Evolutionary conservation across 805 yeast genomes (phyloP).

Genomic region (Lachancea lanzarotensis): DNA sequence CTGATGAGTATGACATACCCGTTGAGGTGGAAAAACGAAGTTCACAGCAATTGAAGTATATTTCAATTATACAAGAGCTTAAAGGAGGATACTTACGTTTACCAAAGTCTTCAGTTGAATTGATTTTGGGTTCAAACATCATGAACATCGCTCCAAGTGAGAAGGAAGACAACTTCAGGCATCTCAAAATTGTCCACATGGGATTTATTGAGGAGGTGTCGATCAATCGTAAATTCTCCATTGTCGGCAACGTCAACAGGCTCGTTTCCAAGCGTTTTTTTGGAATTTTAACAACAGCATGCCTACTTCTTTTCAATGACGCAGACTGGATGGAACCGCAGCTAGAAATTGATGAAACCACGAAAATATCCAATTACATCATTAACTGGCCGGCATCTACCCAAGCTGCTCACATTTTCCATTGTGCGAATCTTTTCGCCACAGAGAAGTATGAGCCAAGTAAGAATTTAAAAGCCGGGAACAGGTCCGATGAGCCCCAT

Average conservation of each 20-base stretch:
- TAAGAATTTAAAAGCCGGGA: not conserved
- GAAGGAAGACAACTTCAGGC: constrained; percentile 11
- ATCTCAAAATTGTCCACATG: constrained; percentile 29
- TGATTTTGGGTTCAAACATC: constrained; percentile 19
- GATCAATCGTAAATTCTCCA: constrained; percentile 26
- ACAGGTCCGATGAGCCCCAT: constrained; percentile 10
- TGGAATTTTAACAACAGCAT: constrained; percentile 46
- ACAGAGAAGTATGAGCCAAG: not conserved
- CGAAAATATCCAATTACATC: constrained; percentile 26
- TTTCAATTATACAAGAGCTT: constrained; percentile 16
- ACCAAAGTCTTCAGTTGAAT: constrained; percentile 23
- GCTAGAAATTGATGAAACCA: constrained; percentile 17
- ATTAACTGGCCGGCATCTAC: constrained; percentile 25
- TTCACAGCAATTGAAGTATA: constrained; percentile 5
- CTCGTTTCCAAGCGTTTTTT: constrained; percentile 40
- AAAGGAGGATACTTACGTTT: constrained; percentile 34
- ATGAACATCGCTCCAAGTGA: constrained; percentile 15
- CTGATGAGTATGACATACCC: not conserved
- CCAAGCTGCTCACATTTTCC: constrained; percentile 12
- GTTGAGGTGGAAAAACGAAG: not conserved
- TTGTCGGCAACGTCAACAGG: constrained; percentile 24
- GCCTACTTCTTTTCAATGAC: constrained; percentile 41
- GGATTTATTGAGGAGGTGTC: constrained; percentile 36
- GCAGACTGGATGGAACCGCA: constrained; percentile 31
- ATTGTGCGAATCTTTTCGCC: constrained; percentile 19